These are phyloP conservation scores for Malassezia nana DNA, from an alignment of 1,284 basidiomycete species.

Conservation along the genomic window DNA sequence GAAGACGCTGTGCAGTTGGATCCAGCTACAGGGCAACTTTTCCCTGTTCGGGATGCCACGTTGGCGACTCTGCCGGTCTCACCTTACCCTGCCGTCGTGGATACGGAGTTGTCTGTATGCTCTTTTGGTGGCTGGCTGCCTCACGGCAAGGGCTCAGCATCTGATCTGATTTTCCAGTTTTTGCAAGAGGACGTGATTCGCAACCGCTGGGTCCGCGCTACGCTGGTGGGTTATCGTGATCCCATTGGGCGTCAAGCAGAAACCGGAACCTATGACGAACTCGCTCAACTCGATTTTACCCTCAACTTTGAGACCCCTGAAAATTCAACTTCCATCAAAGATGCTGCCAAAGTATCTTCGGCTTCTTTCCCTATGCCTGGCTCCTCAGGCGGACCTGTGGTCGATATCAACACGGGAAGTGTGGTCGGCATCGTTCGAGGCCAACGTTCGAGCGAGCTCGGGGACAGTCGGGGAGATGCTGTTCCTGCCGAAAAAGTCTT, in stretches of 20 bases:
- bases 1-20: constrained; percentile 23
- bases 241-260: constrained; percentile 23
- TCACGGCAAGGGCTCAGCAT: not conserved
- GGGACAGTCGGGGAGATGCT: constrained; percentile 60
- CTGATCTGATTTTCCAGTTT: not conserved
- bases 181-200: constrained; percentile 26
- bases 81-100: constrained; percentile 58
- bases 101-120: constrained; percentile 55
- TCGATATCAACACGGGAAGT: constrained; percentile 58
- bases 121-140: constrained; percentile 53
- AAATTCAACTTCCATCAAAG: constrained; percentile 28
- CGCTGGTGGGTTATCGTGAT: constrained; percentile 42
- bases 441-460: constrained; percentile 54
- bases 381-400: constrained; percentile 63
- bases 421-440: constrained; percentile 64
- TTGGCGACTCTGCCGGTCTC: constrained; percentile 57
- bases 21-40: not conserved
- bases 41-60: constrained; percentile 22
- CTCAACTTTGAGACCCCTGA: constrained; percentile 25
- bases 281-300: constrained; percentile 54
- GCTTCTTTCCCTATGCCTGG: constrained; percentile 56
- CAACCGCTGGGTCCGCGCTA: constrained; percentile 37
- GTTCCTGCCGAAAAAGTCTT: constrained; percentile 61
- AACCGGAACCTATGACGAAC: constrained; percentile 61
- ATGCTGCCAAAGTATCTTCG: constrained; percentile 6